Conservation (phyloP, 805 yeast species). For the Jamesozyma spencerorum region DNA sequence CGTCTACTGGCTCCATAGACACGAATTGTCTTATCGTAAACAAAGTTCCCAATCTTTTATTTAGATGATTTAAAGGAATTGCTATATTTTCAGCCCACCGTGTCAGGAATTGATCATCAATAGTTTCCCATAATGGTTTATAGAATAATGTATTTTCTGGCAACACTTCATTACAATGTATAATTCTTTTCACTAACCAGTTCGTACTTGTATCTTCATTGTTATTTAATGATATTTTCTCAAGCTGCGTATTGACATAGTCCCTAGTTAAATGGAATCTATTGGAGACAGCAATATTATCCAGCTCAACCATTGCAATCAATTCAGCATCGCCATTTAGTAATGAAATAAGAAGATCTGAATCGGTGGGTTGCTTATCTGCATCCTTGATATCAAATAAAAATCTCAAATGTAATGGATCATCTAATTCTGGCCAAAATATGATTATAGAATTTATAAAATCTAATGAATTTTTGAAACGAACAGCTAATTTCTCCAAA, state of each 20-base stretch:
- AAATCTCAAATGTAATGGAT: slow-evolving; percentile 15
- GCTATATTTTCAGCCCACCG: slow-evolving; percentile 25
- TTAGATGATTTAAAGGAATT: slow-evolving; percentile 24
- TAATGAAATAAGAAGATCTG: slow-evolving; percentile 27
- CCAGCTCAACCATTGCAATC: slow-evolving; percentile 20
- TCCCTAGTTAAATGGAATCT: slow-evolving; percentile 10
- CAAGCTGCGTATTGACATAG: slow-evolving; percentile 11
- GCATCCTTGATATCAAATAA: slow-evolving; percentile 7
- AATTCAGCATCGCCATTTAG: slow-evolving; percentile 13
- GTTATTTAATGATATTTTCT: neutral
- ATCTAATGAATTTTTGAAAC: slow-evolving; percentile 9
- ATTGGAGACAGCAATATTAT: slow-evolving; percentile 8
- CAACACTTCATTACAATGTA: slow-evolving; percentile 15
- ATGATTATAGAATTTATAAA: slow-evolving; percentile 18
- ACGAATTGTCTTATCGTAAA: slow-evolving; percentile 17
- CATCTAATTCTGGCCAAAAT: slow-evolving; percentile 28
- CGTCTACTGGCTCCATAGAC: slow-evolving; percentile 7
- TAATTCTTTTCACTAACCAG: slow-evolving; percentile 22
- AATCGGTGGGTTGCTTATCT: slow-evolving; percentile 7
- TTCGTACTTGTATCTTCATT: slow-evolving; percentile 2
- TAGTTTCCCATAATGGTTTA: slow-evolving; percentile 16
- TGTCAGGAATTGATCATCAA: neutral
- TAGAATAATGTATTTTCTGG: slow-evolving; percentile 15
- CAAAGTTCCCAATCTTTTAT: slow-evolving; percentile 6
- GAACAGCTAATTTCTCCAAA: slow-evolving; percentile 5